Evolutionary conservation across 345 rosid species (phyloP), one percentile per base, ranked within the genome.

Genomic region (Arabidopsis thaliana): DNA sequence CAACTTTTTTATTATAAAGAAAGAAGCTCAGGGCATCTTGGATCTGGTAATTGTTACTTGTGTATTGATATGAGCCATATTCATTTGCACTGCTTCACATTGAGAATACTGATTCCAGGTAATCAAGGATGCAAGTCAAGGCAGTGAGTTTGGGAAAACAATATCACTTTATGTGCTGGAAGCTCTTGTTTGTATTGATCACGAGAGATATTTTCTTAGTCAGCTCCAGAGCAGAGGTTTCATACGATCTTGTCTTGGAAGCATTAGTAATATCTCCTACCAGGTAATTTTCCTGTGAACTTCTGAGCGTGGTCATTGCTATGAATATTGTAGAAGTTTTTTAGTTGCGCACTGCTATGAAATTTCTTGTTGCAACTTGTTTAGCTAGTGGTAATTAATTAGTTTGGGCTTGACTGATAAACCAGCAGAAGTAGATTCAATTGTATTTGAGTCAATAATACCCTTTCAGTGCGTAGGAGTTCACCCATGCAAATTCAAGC

Each of bases 161-260:
- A 79, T 91, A 73, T 87, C 98, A 14, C 88, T 94, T 38, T 91
- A 91, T 74, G 96, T 94, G 78, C 79, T 94, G 70, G 98, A 90
- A 79, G 93, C 92, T 24, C 80, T 94, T 74, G 84, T 90, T 71
- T 85, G 96, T 79, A 79, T 90, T 56, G 98, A 94, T 78, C 88
- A 87, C 52, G 96, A 94, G 73, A 87, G 89, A 84, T 91, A 79
- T 79, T 88, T 94, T 80, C 87, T 94, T 62, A 90, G 64, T 76
- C 98, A 94, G 85, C 95, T 94, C 73, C 96, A 94, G 80, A 94
- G 95, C 78, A 87, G 98, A 79, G 97, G 93, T 32, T 90, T 91
- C 82, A 69, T 94, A 72, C 86, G 96, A 45, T 84, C 91, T 59
- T 85, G 91, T 86, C 76, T 94, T 57, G 80, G 71, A 71, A 86